Evolutionary conservation across 371 early-diverging fungal genomes (phyloP).

Genomic region (Mucor plumbeus): DNA sequence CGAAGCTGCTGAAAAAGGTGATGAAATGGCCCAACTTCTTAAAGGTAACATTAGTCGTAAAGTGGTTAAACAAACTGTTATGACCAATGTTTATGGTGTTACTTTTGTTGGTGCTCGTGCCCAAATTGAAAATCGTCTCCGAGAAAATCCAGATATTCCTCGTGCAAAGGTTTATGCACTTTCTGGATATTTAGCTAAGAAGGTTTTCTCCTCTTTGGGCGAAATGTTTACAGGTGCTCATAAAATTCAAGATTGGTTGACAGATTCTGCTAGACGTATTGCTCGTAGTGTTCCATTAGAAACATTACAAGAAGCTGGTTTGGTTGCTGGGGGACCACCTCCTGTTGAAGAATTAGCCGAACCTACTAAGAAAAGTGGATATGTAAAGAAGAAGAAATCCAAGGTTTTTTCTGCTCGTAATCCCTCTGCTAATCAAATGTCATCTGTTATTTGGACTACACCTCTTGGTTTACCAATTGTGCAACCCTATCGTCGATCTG

Average conservation of each 20-base stretch:
- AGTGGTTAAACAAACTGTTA: slow-evolving; percentile 98
- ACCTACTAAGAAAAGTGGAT: background rate
- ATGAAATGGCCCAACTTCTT: slow-evolving; percentile 61
- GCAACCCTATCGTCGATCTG: slow-evolving; percentile 91
- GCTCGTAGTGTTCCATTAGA: slow-evolving; percentile 79
- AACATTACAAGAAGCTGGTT: slow-evolving; percentile 55
- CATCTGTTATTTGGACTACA: slow-evolving; percentile 96
- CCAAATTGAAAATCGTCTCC: slow-evolving; percentile 87
- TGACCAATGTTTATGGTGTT: slow-evolving; percentile 99
- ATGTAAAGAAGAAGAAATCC: slow-evolving; percentile 14
- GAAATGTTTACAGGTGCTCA: slow-evolving; percentile 92
- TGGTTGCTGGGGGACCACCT: slow-evolving; percentile 18
- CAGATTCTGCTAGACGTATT: slow-evolving; percentile 85
- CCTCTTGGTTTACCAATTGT: slow-evolving; percentile 95
- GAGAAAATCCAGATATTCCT: slow-evolving; percentile 70
- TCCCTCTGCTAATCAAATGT: slow-evolving; percentile 68
- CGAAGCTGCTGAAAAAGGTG: slow-evolving; percentile 65
- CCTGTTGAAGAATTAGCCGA: background rate
- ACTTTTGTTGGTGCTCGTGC: slow-evolving; percentile 93
- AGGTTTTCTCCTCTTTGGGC: slow-evolving; percentile 87
- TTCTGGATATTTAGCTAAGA: slow-evolving; percentile 78
- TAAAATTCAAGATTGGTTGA: slow-evolving; percentile 93
- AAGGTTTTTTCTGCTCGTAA: slow-evolving; percentile 54
- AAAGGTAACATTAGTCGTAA: slow-evolving; percentile 85
- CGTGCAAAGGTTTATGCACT: slow-evolving; percentile 56